Evolutionary conservation across 2,329 filamentous ascomycete genomes (phyloP).

Genomic region (Penicillium vulpinum): DNA sequence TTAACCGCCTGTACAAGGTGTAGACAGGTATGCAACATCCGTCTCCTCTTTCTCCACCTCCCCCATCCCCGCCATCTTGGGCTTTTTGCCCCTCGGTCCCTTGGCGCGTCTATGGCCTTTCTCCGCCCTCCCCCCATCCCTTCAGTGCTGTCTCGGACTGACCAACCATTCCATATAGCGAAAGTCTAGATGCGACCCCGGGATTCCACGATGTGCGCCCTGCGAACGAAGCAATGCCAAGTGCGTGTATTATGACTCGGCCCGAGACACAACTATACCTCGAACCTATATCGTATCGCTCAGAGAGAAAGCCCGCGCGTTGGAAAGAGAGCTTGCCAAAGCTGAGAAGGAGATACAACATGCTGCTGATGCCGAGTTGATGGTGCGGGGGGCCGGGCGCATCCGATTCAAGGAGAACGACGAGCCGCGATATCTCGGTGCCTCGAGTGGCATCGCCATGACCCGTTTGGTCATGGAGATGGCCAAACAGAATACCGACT

Average conservation of each 20-base stretch:
- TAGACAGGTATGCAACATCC: slow-evolving; percentile 44
- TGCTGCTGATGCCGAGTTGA: slow-evolving; percentile 72
- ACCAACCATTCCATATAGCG: slow-evolving; percentile 56
- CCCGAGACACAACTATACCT: slow-evolving; percentile 80
- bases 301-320: slow-evolving; percentile 77
- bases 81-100: neutral
- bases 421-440: slow-evolving; percentile 86
- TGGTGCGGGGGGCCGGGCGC: slow-evolving; percentile 81
- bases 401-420: slow-evolving; percentile 82
- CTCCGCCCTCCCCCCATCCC: too few relatives aligned
- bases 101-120: neutral
- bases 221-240: slow-evolving; percentile 88
- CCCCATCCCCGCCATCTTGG: neutral
- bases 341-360: slow-evolving; percentile 75
- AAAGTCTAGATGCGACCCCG: slow-evolving; percentile 94
- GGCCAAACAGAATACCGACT: slow-evolving; percentile 88
- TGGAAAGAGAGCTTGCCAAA: slow-evolving; percentile 78
- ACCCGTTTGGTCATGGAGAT: slow-evolving; percentile 94
- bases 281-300: slow-evolving; percentile 90
- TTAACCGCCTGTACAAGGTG: slow-evolving; percentile 53
- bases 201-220: slow-evolving; percentile 83
- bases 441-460: slow-evolving; percentile 94
- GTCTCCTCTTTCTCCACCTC: slow-evolving; percentile 6
- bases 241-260: slow-evolving; percentile 94
- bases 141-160: slow-evolving; percentile 9